phyloP scores from a whole-genome alignment of 2,329 filamentous ascomycete genomes.

The Fusarium tupiense region DNA sequence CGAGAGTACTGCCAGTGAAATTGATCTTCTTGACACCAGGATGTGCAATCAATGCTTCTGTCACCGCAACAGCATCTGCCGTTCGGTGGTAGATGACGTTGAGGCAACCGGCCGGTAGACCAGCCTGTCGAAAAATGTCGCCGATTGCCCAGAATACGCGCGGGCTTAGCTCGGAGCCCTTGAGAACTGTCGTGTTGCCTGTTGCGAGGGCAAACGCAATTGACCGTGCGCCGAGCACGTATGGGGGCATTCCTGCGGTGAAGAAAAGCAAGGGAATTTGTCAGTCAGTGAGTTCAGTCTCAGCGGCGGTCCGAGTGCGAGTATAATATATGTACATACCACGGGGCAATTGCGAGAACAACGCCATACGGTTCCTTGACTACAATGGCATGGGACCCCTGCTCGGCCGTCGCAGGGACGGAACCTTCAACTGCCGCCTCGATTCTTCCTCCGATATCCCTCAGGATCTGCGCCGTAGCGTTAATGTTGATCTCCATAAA shows the following conservation, averaged over 20 bases:
- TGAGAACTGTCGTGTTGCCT: conserved; percentile 78
- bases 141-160: conserved; percentile 69
- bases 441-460: background rate
- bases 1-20: conserved; percentile 80
- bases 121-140: conserved; percentile 74
- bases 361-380: background rate
- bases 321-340: background rate
- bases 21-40: conserved; percentile 79
- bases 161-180: conserved; percentile 74
- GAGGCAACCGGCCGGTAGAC: conserved; percentile 76
- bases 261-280: background rate
- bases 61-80: conserved; percentile 72
- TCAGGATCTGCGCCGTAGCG: conserved; percentile 47
- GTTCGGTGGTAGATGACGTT: conserved; percentile 76
- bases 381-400: background rate
- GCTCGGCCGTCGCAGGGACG: background rate
- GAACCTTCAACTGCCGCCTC: background rate
- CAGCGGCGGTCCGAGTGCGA: background rate
- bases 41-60: conserved; percentile 72
- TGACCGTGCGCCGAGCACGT: background rate
- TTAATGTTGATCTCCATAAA: conserved; percentile 54
- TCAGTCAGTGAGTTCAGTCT: no score
- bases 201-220: background rate
- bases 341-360: background rate
- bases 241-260: background rate